Evolutionary conservation across 805 yeast species (phyloP).

Genomic region (Wickerhamomyces chaumierensis): DNA sequence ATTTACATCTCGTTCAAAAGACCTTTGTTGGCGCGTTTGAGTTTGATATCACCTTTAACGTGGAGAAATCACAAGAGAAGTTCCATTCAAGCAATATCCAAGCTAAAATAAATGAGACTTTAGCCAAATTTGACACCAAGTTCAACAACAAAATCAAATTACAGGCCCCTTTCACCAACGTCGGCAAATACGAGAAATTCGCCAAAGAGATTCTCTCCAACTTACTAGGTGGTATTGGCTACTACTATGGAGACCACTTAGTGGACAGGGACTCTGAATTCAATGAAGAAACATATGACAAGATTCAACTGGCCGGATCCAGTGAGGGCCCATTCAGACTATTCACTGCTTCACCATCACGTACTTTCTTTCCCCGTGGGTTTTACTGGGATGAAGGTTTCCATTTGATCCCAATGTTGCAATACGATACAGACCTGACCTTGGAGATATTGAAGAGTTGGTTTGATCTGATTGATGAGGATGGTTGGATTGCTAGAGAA

Average conservation of each 20-base stretch:
- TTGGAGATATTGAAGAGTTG: conserved; percentile 77
- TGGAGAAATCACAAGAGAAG: conserved; percentile 28
- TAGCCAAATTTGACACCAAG: conserved; percentile 33
- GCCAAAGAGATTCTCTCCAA: conserved; percentile 77
- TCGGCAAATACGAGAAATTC: conserved; percentile 34
- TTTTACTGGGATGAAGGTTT: conserved; percentile 99
- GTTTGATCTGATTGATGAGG: conserved; percentile 76
- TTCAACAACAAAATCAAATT: conserved; percentile 42
- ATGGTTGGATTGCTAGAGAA: conserved; percentile 96
- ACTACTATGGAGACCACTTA: conserved; percentile 71
- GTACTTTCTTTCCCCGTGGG: conserved; percentile 93
- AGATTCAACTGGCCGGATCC: conserved; percentile 34
- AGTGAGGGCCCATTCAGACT: conserved; percentile 70
- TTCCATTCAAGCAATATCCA: conserved; percentile 23
- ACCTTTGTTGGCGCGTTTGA: conserved; percentile 64
- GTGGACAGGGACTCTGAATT: conserved; percentile 64
- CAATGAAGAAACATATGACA: conserved; percentile 61
- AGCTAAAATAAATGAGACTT: conserved; percentile 8
- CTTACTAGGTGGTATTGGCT: conserved; percentile 81
- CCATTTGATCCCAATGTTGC: conserved; percentile 71
- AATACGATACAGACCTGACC: conserved; percentile 74
- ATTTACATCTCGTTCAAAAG: conserved; percentile 71
- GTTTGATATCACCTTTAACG: conserved; percentile 57
- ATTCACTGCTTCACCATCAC: conserved; percentile 79
- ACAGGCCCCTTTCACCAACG: conserved; percentile 42